These are phyloP conservation scores for Diaporthe nobilis DNA, from an alignment of 2,329 filamentous ascomycete species.

Conservation along the genomic window DNA sequence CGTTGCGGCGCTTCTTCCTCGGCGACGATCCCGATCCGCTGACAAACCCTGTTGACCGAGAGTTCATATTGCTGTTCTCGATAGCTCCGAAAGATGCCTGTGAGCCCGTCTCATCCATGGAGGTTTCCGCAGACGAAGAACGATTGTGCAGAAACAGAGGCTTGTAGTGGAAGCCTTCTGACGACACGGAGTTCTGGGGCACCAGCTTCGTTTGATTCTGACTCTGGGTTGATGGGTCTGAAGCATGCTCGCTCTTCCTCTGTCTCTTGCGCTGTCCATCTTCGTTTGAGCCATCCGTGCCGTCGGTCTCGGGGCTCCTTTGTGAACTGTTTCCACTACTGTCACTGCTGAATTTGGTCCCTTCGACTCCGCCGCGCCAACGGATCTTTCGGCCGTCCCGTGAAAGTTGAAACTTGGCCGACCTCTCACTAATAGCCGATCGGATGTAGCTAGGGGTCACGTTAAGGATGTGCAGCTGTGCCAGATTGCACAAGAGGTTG, in stretches of 20 bases:
- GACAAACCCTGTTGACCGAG: slow-evolving; percentile 60
- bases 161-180: slow-evolving; percentile 73
- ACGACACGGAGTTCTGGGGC: slow-evolving; percentile 53
- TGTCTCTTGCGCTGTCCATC: slow-evolving; percentile 60
- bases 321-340: slow-evolving; percentile 66
- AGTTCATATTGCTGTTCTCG: slow-evolving; percentile 64
- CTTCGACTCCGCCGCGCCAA: slow-evolving; percentile 79
- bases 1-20: slow-evolving; percentile 67
- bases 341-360: slow-evolving; percentile 77
- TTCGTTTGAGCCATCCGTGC: slow-evolving; percentile 60
- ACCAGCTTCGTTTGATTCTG: slow-evolving; percentile 55
- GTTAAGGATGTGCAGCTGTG: slow-evolving; percentile 87
- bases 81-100: slow-evolving; percentile 58
- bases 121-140: slow-evolving; percentile 62
- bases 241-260: slow-evolving; percentile 57
- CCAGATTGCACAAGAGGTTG: slow-evolving; percentile 84
- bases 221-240: slow-evolving; percentile 54
- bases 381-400: slow-evolving; percentile 83
- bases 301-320: slow-evolving; percentile 64
- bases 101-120: slow-evolving; percentile 63
- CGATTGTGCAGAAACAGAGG: slow-evolving; percentile 70
- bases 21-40: slow-evolving; percentile 63
- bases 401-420: slow-evolving; percentile 83
- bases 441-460: slow-evolving; percentile 85
- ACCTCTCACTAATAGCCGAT: slow-evolving; percentile 77